phyloP scores from a whole-genome alignment of 306 rosid genomes.

The Dalbergia cultrata region DNA sequence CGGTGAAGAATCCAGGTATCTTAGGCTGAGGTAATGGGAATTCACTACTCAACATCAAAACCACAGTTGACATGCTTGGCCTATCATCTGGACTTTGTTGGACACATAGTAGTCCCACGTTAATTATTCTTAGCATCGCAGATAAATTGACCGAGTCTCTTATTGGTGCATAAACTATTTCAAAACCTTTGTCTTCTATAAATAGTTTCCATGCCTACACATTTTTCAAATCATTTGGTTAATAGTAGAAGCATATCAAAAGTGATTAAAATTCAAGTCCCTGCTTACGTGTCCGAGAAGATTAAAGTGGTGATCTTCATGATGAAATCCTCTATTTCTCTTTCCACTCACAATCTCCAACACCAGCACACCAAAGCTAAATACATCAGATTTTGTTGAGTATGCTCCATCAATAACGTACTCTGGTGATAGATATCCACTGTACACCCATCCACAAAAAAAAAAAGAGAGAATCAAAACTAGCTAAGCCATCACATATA shows the following conservation, averaged over 20 bases:
- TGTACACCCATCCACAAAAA: background rate
- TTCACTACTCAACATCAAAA: background rate
- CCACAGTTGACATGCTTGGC: background rate
- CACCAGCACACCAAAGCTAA: background rate
- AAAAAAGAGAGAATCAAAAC: background rate
- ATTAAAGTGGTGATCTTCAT: background rate
- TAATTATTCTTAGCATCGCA: background rate
- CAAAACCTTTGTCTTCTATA: background rate
- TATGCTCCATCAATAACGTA: constrained; percentile 33
- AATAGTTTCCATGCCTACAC: background rate
- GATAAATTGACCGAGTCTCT: background rate
- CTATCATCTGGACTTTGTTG: background rate
- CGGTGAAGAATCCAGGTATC: constrained; percentile 48
- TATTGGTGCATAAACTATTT: background rate
- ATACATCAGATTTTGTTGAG: constrained; percentile 15
- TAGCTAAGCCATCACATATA: background rate
- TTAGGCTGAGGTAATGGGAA: constrained; percentile 53
- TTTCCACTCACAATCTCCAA: background rate
- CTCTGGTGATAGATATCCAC: constrained; percentile 39
- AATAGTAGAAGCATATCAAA: too few species aligned
- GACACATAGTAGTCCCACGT: background rate
- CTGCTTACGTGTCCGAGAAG: background rate
- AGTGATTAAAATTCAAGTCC: too few species aligned
- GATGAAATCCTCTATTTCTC: background rate
- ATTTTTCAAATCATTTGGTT: background rate